These are phyloP conservation scores for Durusdinium trenchii DNA, from an alignment of 73 alveolate species.

Conservation along the genomic window DNA sequence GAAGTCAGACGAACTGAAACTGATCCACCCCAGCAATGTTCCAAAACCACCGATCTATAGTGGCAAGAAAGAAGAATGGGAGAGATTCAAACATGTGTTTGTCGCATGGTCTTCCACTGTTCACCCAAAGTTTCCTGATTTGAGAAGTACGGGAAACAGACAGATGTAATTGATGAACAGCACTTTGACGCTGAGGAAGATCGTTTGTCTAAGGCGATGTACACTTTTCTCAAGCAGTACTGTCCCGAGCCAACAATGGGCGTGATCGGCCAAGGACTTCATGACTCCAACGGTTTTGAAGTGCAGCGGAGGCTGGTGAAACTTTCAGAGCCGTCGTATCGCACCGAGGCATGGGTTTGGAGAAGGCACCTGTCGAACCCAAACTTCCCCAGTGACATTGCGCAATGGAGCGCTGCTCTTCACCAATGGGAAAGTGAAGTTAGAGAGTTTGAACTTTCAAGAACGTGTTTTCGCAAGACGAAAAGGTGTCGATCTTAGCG, in stretches of 20 bases:
- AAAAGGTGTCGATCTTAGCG: constrained; percentile 2
- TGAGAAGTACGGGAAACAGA: neutral
- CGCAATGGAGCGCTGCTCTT: neutral
- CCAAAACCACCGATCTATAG: constrained; percentile 10
- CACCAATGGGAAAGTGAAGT: neutral
- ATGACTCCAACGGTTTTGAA: constrained; percentile 8
- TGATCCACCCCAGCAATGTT: constrained; percentile 6
- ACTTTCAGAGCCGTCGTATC: neutral
- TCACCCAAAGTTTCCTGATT: constrained; percentile 15
- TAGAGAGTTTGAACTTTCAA: neutral
- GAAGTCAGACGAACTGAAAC: neutral
- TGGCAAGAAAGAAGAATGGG: constrained; percentile 44
- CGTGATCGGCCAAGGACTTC: constrained; percentile 32
- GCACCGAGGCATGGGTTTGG: neutral
- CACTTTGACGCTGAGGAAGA: neutral
- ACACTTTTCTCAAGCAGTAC: neutral
- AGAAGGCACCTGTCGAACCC: neutral
- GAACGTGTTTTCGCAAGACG: neutral
- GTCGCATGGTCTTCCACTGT: constrained; percentile 17
- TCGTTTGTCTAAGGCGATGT: constrained; percentile 23
- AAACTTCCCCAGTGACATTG: neutral
- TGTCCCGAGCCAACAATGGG: constrained; percentile 20
- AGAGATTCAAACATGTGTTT: constrained; percentile 21
- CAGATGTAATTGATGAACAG: neutral
- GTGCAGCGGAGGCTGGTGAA: constrained; percentile 5